Evolutionary conservation across 371 early-diverging fungal genomes (phyloP), one percentile per base, ranked within the genome.

Genomic region (Haplosporangium sp.): DNA sequence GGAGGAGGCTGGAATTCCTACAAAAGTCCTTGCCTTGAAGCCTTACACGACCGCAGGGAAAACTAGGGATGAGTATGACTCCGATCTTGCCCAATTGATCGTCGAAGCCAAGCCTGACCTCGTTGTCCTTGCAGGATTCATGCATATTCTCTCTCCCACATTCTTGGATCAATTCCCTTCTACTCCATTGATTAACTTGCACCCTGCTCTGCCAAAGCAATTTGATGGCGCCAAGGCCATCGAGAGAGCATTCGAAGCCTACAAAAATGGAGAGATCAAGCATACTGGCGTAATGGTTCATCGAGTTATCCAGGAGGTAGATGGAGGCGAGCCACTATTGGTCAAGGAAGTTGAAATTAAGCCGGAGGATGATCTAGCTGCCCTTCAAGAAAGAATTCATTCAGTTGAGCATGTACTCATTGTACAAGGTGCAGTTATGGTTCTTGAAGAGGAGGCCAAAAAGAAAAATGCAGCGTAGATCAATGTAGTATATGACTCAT

Each of bases 241-340:
- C 63, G 96, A 96, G 65, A 86, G 98, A 4, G 99, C 99, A 17
- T 97, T 86, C 74, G 91, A 91, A 20, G 98, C 96, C 35, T 95
- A 86, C 66, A 73, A 92, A 77, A 84, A 88, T 64, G 96, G 96
- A 9, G 82, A 90, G 62, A 94, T 96, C 39, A 77, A 82, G 45
- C 83, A 92, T 27, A 97, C 98, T 0, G 99, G 99, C 38, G 93
- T 96, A 63, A 98, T 98, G 99, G 96, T 98, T 11, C 98, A 98
- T 84, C 90, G 94, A 50, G 98, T 97, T 38, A 96, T 98, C 71
- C 91, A 96, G 0, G 96, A 94, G 73, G 98, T 98, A 11, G 99
- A 98, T 84, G 88, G 94, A 42, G 99, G 99, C 37, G 89, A 92
- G 67, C 96, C 96, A 27, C 89, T 98, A n/a, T 57, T 96, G 63